Evolutionary conservation across 768 basidiomycete genomes (phyloP), one percentile per base, ranked within the genome.

Genomic region (Boletus rufocinnamomeus): DNA sequence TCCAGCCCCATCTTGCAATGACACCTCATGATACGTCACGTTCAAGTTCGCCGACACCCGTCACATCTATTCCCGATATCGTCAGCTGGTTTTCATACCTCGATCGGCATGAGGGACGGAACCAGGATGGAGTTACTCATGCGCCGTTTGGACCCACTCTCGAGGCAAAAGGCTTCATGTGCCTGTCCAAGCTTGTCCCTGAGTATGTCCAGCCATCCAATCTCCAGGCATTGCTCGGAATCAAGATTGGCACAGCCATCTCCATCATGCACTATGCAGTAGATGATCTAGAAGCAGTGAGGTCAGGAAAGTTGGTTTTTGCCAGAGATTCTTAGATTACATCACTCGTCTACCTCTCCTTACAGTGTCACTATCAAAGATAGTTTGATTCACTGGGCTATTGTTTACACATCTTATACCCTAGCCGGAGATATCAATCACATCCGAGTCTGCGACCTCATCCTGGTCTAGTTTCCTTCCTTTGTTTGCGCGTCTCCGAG

Each of bases 351-450:
- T 25, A 23, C 10, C n/a, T 43, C 41, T 23, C 21, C 30, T 32
- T 32, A n/a, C 40, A 23, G 23, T 8, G 21, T 43, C 21, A 23
- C 21, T 2, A 43, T 19, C 21, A 43, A 30, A 41, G 16, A 13
- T 13, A 23, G 21, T 43, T 43, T n/a, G 11, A 43, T 43, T 43
- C 21, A 13, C 21, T 21, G 41, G 2, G 13, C 6, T 6, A 14
- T 11, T 14, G 13, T 23, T 1, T 43, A 43, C 21, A 43, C 13
- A 19, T 43, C 13, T 23, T 41, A 41, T 11, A 4, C 38, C 35
- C 56, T 68, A 68, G 49, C 67, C 62, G 48, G 81, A 84, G 41
- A 91, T 73, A 56, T 85, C 82, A 63, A 90, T 84, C 30, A 89
- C 75, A 27, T 84, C 82, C 19, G 70, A 73, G 27, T 72, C 66